phyloP scores from a whole-genome alignment of 2,329 filamentous ascomycete species.

The Aspergillus ruber region DNA sequence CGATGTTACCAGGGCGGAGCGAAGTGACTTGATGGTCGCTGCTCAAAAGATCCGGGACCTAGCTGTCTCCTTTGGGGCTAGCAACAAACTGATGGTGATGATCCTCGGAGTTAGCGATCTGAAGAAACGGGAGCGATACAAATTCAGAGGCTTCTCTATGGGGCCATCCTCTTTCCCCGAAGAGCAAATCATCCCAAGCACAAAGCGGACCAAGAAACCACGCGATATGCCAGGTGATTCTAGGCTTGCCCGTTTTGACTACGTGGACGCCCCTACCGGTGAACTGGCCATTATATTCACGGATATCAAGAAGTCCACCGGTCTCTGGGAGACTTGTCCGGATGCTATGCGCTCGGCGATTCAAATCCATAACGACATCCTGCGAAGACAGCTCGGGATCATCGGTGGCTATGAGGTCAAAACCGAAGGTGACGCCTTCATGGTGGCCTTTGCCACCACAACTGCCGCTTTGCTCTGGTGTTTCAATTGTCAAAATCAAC shows the following conservation, averaged over 20 bases:
- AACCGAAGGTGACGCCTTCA: conserved; percentile 98
- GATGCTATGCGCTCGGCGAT: conserved; percentile 95
- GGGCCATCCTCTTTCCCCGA: conserved; percentile 68
- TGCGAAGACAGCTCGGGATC: conserved; percentile 84
- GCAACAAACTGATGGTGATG: conserved; percentile 98
- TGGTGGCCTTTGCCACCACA: conserved; percentile 96
- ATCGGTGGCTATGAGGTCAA: conserved; percentile 98
- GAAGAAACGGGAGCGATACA: conserved; percentile 72
- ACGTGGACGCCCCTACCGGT: conserved; percentile 84
- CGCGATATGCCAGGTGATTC: conserved; percentile 67
- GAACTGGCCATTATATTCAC: conserved; percentile 94
- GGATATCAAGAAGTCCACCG: conserved; percentile 97
- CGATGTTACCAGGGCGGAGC: conserved; percentile 81
- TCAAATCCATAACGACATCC: conserved; percentile 93
- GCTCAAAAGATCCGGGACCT: conserved; percentile 91
- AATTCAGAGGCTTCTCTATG: conserved; percentile 73
- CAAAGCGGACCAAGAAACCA: conserved; percentile 57
- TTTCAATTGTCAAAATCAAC: conserved; percentile 82
- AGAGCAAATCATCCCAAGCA: conserved; percentile 54
- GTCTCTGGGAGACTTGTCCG: conserved; percentile 91
- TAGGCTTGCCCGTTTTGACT: conserved; percentile 77
- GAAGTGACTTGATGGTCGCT: conserved; percentile 85
- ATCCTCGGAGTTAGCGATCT: conserved; percentile 89
- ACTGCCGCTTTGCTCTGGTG: conserved; percentile 94
- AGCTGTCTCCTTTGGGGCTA: conserved; percentile 90